Percentiles rank a stretch among this genome's conserved stretches.
Conservation (phyloP, 2,329 filamentous ascomycete genomes). For the Neurospora sp. region DNA sequence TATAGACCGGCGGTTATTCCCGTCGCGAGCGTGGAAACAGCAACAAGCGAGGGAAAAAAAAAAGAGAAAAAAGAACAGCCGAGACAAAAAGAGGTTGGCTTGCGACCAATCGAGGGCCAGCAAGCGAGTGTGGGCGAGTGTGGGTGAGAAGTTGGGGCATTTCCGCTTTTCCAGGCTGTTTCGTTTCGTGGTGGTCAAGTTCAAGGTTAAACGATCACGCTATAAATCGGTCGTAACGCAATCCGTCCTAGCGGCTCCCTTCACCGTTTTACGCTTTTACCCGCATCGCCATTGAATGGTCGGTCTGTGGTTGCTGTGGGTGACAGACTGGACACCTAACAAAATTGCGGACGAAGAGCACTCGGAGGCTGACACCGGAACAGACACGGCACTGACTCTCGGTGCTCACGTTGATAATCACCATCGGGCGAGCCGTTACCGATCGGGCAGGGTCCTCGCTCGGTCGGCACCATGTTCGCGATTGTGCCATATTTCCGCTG, state of each 20-base stretch:
- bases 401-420: background rate
- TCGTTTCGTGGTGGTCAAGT: background rate
- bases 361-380: background rate
- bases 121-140: background rate
- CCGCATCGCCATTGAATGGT: background rate
- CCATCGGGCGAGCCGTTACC: background rate
- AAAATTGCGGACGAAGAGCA: background rate
- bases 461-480: background rate
- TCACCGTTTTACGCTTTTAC: background rate
- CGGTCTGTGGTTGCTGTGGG: background rate
- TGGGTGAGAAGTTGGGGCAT: background rate
- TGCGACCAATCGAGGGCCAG: background rate
- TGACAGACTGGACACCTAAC: background rate
- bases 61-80: background rate
- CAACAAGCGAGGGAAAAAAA: background rate
- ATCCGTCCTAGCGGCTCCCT: background rate
- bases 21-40: background rate
- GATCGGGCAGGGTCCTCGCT: background rate
- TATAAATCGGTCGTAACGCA: background rate
- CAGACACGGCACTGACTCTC: constrained; percentile 3
- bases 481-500: background rate
- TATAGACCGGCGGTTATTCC: background rate
- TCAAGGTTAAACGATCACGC: background rate
- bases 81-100: background rate
- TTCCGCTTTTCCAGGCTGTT: background rate